A percentile compares a stretch with the other conserved stretches of the same genome.
These are phyloP conservation scores for Conticribra weissflogii DNA, from an alignment of 108 stramenopile genomes.

Conservation along the genomic window DNA sequence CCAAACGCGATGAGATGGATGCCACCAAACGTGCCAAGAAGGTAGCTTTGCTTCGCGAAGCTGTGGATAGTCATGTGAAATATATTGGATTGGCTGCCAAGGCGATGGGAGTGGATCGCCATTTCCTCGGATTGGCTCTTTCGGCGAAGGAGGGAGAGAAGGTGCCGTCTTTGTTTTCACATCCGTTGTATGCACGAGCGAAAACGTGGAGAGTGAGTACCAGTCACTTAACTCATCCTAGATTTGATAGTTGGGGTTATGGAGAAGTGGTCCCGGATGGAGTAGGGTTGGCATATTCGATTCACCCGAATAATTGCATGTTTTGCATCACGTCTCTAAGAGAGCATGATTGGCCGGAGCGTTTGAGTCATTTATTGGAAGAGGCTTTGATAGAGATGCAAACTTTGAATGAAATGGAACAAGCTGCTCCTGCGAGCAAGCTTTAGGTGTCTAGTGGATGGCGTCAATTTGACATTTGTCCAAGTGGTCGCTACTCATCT, in stretches of 20 bases:
- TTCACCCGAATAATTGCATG: conserved; percentile 73
- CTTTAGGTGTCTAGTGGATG: conserved; percentile 32
- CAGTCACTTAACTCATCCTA: conserved; percentile 87
- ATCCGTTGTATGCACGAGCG: conserved; percentile 74
- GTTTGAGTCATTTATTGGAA: conserved; percentile 69
- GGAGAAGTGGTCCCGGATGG: conserved; percentile 93
- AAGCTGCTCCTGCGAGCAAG: conserved; percentile 57
- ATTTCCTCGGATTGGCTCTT: conserved; percentile 81
- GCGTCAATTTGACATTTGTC: neutral
- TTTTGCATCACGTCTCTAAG: conserved; percentile 81
- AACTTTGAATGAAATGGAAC: conserved; percentile 60
- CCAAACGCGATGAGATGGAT: conserved; percentile 48
- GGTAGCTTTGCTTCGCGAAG: conserved; percentile 59
- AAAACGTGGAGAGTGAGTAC: conserved; percentile 92
- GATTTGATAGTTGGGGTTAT: conserved; percentile 90
- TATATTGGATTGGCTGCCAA: conserved; percentile 75
- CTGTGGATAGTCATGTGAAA: conserved; percentile 73
- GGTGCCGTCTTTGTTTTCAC: conserved; percentile 65
- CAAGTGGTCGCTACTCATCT: neutral
- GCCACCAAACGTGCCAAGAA: conserved; percentile 48
- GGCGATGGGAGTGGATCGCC: conserved; percentile 86
- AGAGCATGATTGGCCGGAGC: conserved; percentile 68
- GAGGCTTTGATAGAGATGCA: conserved; percentile 88
- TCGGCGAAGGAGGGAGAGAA: conserved; percentile 62
- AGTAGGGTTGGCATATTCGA: conserved; percentile 85